These are phyloP conservation scores for Arthonia radiata DNA, from an alignment of 495 filamentous ascomycete genomes.

Conservation along the genomic window DNA sequence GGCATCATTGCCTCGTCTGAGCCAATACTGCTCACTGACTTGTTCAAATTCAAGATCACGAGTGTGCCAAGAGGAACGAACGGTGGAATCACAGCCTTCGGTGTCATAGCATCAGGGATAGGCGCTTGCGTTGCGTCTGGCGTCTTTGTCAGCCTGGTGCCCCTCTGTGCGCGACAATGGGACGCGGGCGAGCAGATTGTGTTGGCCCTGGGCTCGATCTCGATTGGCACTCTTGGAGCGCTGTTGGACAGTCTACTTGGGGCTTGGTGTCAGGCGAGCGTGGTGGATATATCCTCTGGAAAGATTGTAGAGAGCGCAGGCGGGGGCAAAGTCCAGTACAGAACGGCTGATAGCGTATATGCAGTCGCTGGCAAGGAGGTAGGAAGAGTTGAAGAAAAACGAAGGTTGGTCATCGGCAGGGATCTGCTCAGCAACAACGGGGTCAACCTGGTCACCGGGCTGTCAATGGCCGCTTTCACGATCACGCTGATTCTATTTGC, in stretches of 20 bases:
- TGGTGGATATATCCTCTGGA: slow-evolving; percentile 57
- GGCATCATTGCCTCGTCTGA: slow-evolving; percentile 58
- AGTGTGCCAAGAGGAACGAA: slow-evolving; percentile 79
- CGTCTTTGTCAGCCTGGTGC: slow-evolving; percentile 37
- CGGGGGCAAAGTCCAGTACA: slow-evolving; percentile 38
- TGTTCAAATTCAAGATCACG: slow-evolving; percentile 17
- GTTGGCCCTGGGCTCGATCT: slow-evolving; percentile 33
- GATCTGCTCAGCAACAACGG: slow-evolving; percentile 81
- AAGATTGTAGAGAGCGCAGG: slow-evolving; percentile 78
- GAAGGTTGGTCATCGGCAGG: slow-evolving; percentile 43
- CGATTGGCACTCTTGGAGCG: slow-evolving; percentile 54
- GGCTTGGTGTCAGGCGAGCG: slow-evolving; percentile 62
- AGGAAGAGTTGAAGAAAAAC: slow-evolving; percentile 31
- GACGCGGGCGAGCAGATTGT: slow-evolving; percentile 21
- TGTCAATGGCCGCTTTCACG: no score
- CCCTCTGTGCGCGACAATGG: slow-evolving; percentile 35
- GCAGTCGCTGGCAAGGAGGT: slow-evolving; percentile 9
- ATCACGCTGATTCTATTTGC: no score
- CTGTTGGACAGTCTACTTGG: slow-evolving; percentile 71
- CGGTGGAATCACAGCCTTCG: slow-evolving; percentile 57
- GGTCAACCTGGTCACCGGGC: slow-evolving; percentile 79
- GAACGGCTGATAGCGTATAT: slow-evolving; percentile 10
- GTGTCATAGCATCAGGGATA: slow-evolving; percentile 44
- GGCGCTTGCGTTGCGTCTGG: slow-evolving; percentile 51
- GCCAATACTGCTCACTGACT: slow-evolving; percentile 62